These are phyloP conservation scores for Fusarium sp. DNA, from an alignment of 2,329 filamentous ascomycete species.

Conservation along the genomic window DNA sequence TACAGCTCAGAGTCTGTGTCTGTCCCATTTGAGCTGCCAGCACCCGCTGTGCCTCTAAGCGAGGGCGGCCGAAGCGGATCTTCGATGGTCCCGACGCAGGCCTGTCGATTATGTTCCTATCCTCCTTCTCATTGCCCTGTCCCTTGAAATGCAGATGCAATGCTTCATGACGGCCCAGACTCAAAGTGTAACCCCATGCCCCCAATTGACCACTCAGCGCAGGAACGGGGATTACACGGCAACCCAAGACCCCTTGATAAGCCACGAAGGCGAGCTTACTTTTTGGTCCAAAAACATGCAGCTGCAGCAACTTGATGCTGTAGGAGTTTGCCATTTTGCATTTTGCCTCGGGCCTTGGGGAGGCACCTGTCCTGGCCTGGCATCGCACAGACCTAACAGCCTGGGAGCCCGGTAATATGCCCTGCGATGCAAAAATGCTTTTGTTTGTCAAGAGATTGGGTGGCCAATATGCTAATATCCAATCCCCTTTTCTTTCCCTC, in stretches of 20 bases:
- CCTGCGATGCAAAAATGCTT: conserved; percentile 18
- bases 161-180: conserved; percentile 9
- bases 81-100: conserved; percentile 31
- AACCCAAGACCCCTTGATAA: conserved; percentile 19
- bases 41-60: conserved; percentile 31
- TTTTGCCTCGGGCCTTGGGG: not conserved
- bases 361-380: not conserved
- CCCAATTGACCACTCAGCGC: conserved; percentile 28
- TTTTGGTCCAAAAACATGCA: conserved; percentile 38
- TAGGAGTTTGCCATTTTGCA: conserved; percentile 13
- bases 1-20: not conserved
- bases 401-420: conserved; percentile 6
- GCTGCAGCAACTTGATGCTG: conserved; percentile 39
- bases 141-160: conserved; percentile 15
- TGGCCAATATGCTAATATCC: conserved; percentile 12
- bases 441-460: conserved; percentile 27
- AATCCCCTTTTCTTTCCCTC: conserved; percentile 2
- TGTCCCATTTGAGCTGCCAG: conserved; percentile 29
- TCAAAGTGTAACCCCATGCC: conserved; percentile 15
- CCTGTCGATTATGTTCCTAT: conserved; percentile 15
- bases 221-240: conserved; percentile 24
- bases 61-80: conserved; percentile 32
- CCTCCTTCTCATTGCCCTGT: not conserved
- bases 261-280: conserved; percentile 30
- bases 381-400: conserved; percentile 36